phyloP scores from a whole-genome alignment of 441 rosid species.

The Arabidopsis hybrid region DNA sequence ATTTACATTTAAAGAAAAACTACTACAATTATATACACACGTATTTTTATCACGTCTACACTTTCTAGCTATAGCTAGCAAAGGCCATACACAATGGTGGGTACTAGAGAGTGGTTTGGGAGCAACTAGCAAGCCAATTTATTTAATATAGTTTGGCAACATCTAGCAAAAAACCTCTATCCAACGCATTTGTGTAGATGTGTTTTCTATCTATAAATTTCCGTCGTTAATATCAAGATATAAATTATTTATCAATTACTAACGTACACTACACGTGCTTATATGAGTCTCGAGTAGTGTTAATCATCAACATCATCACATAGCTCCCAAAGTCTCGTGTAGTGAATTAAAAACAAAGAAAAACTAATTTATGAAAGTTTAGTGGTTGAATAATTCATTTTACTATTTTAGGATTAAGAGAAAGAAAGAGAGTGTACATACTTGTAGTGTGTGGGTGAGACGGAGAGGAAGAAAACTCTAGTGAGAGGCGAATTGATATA shows the following conservation, averaged over 20 bases:
- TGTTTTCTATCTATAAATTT: background rate
- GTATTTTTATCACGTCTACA: conserved; percentile 3
- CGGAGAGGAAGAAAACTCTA: conserved; percentile 74
- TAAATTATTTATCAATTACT: background rate
- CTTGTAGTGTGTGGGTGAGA: conserved; percentile 93
- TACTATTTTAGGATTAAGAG: background rate
- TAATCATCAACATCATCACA: background rate
- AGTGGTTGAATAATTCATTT: background rate
- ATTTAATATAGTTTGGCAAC: conserved; percentile 31
- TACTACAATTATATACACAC: background rate
- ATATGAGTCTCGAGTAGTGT: no score
- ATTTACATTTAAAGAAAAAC: background rate
- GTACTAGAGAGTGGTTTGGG: conserved; percentile 21
- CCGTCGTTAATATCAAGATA: conserved; percentile 12
- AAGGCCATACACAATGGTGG: conserved; percentile 21
- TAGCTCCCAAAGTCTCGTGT: background rate
- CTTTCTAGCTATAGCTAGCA: conserved; percentile 19
- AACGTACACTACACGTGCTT: conserved; percentile 23
- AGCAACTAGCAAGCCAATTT: conserved; percentile 18
- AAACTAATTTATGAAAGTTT: no score
- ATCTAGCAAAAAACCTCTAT: conserved; percentile 17
- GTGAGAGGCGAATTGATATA: conserved; percentile 61
- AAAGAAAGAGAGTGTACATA: conserved; percentile 41
- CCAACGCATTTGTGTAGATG: conserved; percentile 29
- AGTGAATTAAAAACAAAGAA: no score